A percentile compares a stretch with the other conserved stretches of the same genome.
Evolutionary conservation across 148 eudicot species (phyloP).

Genomic region (Mesembryanthemum crystallinum): DNA sequence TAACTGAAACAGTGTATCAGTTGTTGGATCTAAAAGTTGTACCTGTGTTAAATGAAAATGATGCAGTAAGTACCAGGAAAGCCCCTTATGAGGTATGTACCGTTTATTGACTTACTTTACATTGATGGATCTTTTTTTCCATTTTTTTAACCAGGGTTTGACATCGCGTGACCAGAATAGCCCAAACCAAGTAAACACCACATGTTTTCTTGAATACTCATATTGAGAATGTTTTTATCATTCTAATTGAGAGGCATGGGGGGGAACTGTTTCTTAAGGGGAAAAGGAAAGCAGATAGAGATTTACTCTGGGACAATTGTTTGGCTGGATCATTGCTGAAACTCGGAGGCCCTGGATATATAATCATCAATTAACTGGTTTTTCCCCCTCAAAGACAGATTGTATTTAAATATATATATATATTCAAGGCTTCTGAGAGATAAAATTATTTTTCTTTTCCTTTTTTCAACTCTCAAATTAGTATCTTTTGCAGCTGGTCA

Average conservation of each 20-base stretch:
- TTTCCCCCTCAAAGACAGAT: too few relatives aligned
- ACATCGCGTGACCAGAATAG: conserved; percentile 34
- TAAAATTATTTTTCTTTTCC: background rate
- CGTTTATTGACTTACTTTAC: conserved; percentile 17
- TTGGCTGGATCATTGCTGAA: conserved; percentile 22
- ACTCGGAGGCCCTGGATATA: conserved; percentile 7
- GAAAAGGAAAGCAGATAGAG: background rate
- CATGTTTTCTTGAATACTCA: conserved; percentile 27
- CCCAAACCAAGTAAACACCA: conserved; percentile 33
- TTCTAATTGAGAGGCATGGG: background rate
- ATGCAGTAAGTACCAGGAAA: conserved; percentile 92
- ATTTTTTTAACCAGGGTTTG: conserved; percentile 33
- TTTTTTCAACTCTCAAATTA: background rate
- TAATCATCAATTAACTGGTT: background rate
- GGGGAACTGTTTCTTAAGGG: conserved; percentile 4
- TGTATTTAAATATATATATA: background rate
- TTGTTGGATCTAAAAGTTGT: conserved; percentile 63
- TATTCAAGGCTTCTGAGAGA: background rate
- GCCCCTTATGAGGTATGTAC: conserved; percentile 91
- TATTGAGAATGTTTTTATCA: conserved; percentile 18
- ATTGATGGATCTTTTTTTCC: conserved; percentile 31
- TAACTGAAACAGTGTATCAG: conserved; percentile 67
- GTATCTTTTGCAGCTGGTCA: conserved; percentile 8
- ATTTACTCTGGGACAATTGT: conserved; percentile 10
- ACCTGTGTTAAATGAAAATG: conserved; percentile 93